Percentiles rank a stretch among this genome's conserved stretches.
These are phyloP conservation scores for Ophiosphaerella herpotricha DNA, from an alignment of 2,329 filamentous ascomycete species.

Conservation along the genomic window DNA sequence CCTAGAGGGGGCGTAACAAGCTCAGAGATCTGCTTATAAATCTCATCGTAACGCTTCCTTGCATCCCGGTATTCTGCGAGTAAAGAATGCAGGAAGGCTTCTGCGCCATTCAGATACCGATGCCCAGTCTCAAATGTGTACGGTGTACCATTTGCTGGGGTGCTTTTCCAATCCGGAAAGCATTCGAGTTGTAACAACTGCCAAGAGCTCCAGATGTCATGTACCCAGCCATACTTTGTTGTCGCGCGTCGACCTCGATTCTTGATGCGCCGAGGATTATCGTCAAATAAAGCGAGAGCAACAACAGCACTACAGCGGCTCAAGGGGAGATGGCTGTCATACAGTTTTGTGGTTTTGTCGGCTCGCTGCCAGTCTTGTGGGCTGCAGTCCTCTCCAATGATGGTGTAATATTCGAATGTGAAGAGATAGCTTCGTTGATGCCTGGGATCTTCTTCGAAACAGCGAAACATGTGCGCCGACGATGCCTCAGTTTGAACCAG, in stretches of 20 bases:
- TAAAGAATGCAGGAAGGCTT: slow-evolving; percentile 64
- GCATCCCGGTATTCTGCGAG: slow-evolving; percentile 66
- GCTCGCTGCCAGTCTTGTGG: slow-evolving; percentile 65
- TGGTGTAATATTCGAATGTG: slow-evolving; percentile 68
- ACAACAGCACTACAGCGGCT: slow-evolving; percentile 64
- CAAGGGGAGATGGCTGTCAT: slow-evolving; percentile 60
- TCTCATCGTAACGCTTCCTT: slow-evolving; percentile 60
- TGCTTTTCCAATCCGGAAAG: slow-evolving; percentile 56
- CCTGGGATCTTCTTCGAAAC: slow-evolving; percentile 52
- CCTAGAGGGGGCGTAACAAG: slow-evolving; percentile 63
- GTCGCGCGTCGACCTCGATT: slow-evolving; percentile 56
- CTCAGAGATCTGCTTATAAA: slow-evolving; percentile 62
- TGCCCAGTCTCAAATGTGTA: slow-evolving; percentile 61
- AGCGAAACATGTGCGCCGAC: slow-evolving; percentile 56
- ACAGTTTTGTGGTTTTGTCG: slow-evolving; percentile 51
- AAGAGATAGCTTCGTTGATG: slow-evolving; percentile 65
- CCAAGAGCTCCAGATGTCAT: slow-evolving; percentile 64
- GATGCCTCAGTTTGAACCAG: slow-evolving; percentile 55
- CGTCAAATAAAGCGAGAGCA: slow-evolving; percentile 61
- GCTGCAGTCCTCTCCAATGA: slow-evolving; percentile 60
- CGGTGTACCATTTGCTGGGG: slow-evolving; percentile 48
- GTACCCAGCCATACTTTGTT: slow-evolving; percentile 58
- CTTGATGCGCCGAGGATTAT: slow-evolving; percentile 55
- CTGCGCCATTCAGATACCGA: slow-evolving; percentile 63
- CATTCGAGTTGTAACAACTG: slow-evolving; percentile 52